Evolutionary conservation across 768 basidiomycete species (phyloP).

Genomic region (Tylopilus felleus): DNA sequence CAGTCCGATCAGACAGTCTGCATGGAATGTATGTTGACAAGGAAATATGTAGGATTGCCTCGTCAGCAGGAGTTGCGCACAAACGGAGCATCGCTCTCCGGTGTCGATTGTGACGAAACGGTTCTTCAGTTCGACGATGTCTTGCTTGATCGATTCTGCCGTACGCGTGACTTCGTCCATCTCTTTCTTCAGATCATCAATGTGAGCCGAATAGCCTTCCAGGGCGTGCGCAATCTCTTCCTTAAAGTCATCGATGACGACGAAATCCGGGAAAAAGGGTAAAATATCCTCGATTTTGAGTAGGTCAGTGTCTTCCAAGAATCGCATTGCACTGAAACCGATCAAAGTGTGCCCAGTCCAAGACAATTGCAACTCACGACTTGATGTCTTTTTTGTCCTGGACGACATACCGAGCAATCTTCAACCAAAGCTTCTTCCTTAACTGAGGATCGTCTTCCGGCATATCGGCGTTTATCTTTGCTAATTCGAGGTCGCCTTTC

Average conservation of each 20-base stretch:
- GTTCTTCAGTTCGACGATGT: constrained; percentile 79
- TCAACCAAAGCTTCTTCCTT: constrained; percentile 94
- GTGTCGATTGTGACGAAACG: constrained; percentile 92
- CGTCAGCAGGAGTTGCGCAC: constrained; percentile 70
- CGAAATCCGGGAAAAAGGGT: constrained; percentile 99
- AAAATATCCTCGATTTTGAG: constrained; percentile 98
- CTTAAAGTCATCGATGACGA: constrained; percentile 99
- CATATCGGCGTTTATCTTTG: constrained; percentile 93
- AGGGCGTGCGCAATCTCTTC: constrained; percentile 95
- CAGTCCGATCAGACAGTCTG: constrained; percentile 92
- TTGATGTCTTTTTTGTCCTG: constrained; percentile 98
- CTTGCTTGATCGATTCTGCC: constrained; percentile 90
- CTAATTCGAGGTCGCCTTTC: constrained; percentile 92
- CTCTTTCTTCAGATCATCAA: constrained; percentile 83
- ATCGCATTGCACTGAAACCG: constrained; percentile 81
- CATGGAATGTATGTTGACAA: constrained; percentile 96
- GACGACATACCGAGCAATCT: constrained; percentile 97
- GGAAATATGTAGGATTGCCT: constrained; percentile 99
- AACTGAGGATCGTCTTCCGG: constrained; percentile 86
- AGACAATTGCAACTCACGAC: constrained; percentile 57
- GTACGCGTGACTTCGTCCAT: constrained; percentile 95
- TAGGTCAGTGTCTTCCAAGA: constrained; percentile 90
- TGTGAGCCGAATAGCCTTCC: constrained; percentile 90
- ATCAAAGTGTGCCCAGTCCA: not conserved
- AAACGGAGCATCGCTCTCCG: constrained; percentile 82